Evolutionary conservation across 495 filamentous ascomycete species (phyloP), one percentile per base, ranked within the genome.

Genomic region (Hypoxylon perforatum): DNA sequence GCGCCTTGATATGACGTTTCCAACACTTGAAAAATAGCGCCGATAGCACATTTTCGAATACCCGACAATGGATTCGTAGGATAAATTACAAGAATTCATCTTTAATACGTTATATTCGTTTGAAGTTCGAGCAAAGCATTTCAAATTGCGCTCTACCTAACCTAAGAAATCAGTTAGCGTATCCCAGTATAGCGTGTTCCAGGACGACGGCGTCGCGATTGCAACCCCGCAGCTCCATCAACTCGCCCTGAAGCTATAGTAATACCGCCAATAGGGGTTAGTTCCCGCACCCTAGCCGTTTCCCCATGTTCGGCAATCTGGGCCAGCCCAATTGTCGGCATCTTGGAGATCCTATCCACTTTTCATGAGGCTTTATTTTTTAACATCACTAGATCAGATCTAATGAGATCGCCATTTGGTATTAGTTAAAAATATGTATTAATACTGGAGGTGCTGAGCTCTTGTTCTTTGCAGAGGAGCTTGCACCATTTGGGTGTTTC

Each of bases 161-260:
- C 9, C 9, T 14, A 38, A 23, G 44, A 36, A 0, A 19, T 38
- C 18, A 50, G 22, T 41, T 33, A 19, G 11, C 46, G 48, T 18
- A 17, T 17, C 17, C 21, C 15, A 30, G 5, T 15, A 17, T 25
- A 11, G 19, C 15, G 3, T 14, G 17, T 48, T 48, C 45, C 21
- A 25, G 45, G 22, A 28, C 19, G 8, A 41, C 3, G 46, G 33
- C 4, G 15, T 23, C 42, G 12, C 39, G 9, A 54, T 30, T 15
- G 18, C n/a, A 30, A 67, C 64, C 64, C 64, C 64, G 58, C 64
- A 57, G 4, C 23, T 12, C 23, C 19, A 51, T 57, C 51, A 61
- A 56, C 56, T 30, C 42, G 22, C 17, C 11, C n/a, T 42, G 39
- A 35, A 15, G 36, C 9, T 30, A 18, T 30, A 18, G 35, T n/a